Evolutionary conservation across 2,329 filamentous ascomycete genomes (phyloP), one percentile per base, ranked within the genome.

Genomic region (Aspergillus niger): DNA sequence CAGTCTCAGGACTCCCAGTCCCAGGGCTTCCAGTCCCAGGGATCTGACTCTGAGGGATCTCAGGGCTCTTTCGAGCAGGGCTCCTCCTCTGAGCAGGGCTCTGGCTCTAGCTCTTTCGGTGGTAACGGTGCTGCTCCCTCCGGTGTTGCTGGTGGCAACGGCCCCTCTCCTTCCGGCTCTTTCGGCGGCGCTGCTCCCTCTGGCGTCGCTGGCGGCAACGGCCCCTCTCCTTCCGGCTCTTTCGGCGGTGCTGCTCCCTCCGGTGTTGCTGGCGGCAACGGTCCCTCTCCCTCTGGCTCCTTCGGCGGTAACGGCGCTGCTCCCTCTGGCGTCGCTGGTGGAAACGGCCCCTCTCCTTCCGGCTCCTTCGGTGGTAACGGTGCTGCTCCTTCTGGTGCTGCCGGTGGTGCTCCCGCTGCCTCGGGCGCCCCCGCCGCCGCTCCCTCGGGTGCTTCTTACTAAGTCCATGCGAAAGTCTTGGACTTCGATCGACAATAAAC

Each of bases 271-370:
- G 50, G 50, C 1, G 52, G 52, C 5, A 48, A 48, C 24, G 52
- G 38, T 6, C 41, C 38, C 28, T 48, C 44, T 17, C 44, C 44
- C 15, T 48, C 44, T 6, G 44, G 47, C 47, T 17, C 47, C 47
- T 6, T 50, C 47, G 52, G 52, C 8, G 39, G 39, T 15, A 20
- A 43, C 17, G 53, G 53, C 1, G 30, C 30, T 17, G 38, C 49
- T 20, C 49, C 49, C 15, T 52, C 49, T 13, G 49, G 49, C n/a
- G 38, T 30, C 8, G 38, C 38, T n/a, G 20, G 49, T n/a, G 49
- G 49, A 3, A 52, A 36, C 22, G 51, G 51, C n/a, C 13, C 51
- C n/a, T 24, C 51, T 44, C 51, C 51, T 30, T 54, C 51, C 26
- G 51, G 51, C 10, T 15, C 22, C 7, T n/a, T 20, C 20, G 28